Evolutionary conservation across 2,329 filamentous ascomycete genomes (phyloP).

Genomic region (Exophiala lecanii-corni): DNA sequence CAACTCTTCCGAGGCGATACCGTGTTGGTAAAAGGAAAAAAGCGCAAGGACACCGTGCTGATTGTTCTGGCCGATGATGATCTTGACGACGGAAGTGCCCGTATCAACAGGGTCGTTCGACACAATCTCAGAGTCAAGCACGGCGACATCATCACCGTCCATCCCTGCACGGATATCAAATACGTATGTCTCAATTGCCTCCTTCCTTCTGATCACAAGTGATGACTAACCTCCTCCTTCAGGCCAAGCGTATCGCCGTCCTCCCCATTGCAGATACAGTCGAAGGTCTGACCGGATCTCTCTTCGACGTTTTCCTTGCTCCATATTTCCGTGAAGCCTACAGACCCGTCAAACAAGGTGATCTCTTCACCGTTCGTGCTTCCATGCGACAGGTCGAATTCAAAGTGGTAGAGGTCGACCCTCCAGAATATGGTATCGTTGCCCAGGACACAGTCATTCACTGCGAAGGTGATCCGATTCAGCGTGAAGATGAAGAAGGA

Average conservation of each 20-base stretch:
- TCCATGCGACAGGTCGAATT: constrained; percentile 99
- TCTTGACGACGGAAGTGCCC: constrained; percentile 91
- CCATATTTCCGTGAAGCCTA: constrained; percentile 99
- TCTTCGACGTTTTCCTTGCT: constrained; percentile 98
- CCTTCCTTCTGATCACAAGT: neutral
- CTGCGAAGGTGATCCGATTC: constrained; percentile 94
- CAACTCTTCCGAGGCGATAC: constrained; percentile 99
- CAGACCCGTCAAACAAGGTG: constrained; percentile 92
- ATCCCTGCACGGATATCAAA: constrained; percentile 99
- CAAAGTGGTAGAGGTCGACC: constrained; percentile 98
- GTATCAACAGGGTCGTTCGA: constrained; percentile 96
- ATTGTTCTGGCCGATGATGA: constrained; percentile 98
- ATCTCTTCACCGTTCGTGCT: constrained; percentile 94
- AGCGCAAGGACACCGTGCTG: constrained; percentile 97
- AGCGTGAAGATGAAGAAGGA: constrained; percentile 98
- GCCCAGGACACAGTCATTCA: constrained; percentile 98
- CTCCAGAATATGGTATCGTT: constrained; percentile 96
- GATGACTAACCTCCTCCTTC: constrained; percentile 10
- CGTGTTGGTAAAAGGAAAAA: constrained; percentile 97
- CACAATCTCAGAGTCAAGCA: constrained; percentile 99
- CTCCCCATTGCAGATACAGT: constrained; percentile 97
- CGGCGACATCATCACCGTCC: constrained; percentile 94
- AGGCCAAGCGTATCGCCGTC: constrained; percentile 98
- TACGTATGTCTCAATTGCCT: constrained; percentile 64
- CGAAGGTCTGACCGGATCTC: constrained; percentile 92